Base-by-base conservation (phyloP, 805 yeast species). In the Ogataea neopini region DNA sequence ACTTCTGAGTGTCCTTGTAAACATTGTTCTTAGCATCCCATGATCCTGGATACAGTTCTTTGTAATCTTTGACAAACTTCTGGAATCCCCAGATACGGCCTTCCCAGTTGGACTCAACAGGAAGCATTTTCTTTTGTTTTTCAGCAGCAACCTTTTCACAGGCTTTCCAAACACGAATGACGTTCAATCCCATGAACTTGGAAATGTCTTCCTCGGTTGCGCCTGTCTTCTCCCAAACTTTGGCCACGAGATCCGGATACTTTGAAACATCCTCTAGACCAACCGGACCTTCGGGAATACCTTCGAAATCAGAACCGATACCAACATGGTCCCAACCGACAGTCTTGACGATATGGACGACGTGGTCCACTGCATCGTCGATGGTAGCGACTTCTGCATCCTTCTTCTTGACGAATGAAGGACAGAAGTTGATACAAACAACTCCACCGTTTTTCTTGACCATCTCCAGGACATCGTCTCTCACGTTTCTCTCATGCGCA, bases 261-360 rank as follows among this genome's bases (percentile, higher is more conserved):
- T 76, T 76, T n/a, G 80, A 74, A 1, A 76, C 81, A 53, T 76
- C 81, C 52, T 76, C 81, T 22, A 77, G 58, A 0, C 80, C 81
- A 10, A 47, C 56, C 2, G 81, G 81, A 3, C 74, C 78, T 5
- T 56, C 56, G 4, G 73, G 73, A 35, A 76, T 76, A n/a, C 81
- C 81, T 54, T 77, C 81, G 53, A 75, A 76, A 57, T 77, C 82
- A 2, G 75, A 68, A 0, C 81, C 82, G 9, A 76, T 52, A 0
- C 80, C 80, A 37, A 76, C 79, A 54, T 73, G 75, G 20, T 73
- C 75, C 80, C 79, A 76, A 1, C 81, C 81, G 20, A 75, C 70
- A 6, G 71, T 52, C 14, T 72, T 58, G 23, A 73, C 72, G 23
- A 75, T 63, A 52, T 77, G 68, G 35, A 64, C 50, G 25, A 75